Base-by-base conservation (phyloP, 2,329 filamentous ascomycete species). In the Penicillium sp. region DNA sequence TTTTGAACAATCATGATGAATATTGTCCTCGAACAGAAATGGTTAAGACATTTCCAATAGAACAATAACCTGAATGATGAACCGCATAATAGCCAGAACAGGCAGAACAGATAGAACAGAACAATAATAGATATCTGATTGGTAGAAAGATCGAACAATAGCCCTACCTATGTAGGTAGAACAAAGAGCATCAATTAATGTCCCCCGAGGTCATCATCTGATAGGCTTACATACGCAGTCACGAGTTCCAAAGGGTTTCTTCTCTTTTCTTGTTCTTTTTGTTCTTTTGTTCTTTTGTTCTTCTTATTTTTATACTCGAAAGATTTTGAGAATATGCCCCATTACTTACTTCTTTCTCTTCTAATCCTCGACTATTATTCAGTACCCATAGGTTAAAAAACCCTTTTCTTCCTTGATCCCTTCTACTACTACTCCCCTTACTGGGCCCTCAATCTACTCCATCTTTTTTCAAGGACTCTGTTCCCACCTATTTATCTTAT, bases 171-270 rank as follows among this genome's bases (percentile, higher is more conserved):
- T n/a, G n/a, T n/a, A n/a, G n/a, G n/a, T n/a, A n/a, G 24, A 26
- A 26, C 24, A 26, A 26, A 26, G 24, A 26, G 2, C 24, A 26
- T 26, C 24, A 26, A 29, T 29, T n/a, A n/a, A n/a, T n/a, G n/a
- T n/a, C n/a, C n/a, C n/a, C n/a, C n/a, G n/a, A n/a, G n/a, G n/a
- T n/a, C n/a, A n/a, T n/a, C n/a, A 26, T 37, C 22, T 35, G 45
- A 49, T 49, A 26, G 35, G 38, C 37, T 51, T 51, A 51, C 49
- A 51, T 45, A 51, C 29, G 20, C 38, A 51, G 49, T 51, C 49
- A 51, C 49, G 37, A 34, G 49, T 32, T 32, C 48, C 22, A 39
- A 11, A 16, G 9, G 20, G 24, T 16, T 14, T 16, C n/a, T n/a
- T n/a, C n/a, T n/a, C n/a, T n/a, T n/a, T n/a, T n/a, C n/a, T 34